Conservation (phyloP, 2,329 filamentous ascomycete genomes). For the Clarireedia hainanense region DNA sequence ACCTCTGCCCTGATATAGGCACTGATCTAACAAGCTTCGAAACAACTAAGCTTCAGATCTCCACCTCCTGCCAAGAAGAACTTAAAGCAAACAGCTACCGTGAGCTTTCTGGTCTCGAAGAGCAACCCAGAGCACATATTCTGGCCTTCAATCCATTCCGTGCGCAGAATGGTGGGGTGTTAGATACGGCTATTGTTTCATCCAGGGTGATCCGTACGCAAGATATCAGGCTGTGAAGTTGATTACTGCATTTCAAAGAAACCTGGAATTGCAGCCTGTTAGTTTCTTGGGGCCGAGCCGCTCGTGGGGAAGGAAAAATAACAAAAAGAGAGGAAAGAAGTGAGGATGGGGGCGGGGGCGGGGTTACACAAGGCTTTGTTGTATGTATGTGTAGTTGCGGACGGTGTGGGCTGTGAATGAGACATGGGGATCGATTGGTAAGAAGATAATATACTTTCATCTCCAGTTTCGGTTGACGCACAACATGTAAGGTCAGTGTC, state of each 20-base stretch:
- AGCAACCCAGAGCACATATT: neutral
- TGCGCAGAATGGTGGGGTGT: neutral
- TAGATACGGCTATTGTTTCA: neutral
- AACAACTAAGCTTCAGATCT: neutral
- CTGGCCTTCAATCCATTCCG: neutral
- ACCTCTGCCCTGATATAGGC: neutral
- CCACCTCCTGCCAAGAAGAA: neutral
- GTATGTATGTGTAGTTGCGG: neutral
- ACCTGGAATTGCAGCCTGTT: neutral
- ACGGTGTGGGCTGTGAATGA: neutral
- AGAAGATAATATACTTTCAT: too few species aligned
- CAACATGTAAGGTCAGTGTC: too few species aligned
- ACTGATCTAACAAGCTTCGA: neutral
- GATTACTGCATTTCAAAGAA: neutral
- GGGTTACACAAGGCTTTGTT: neutral
- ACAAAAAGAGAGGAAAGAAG: neutral
- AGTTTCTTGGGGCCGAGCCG: neutral
- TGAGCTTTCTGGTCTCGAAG: neutral
- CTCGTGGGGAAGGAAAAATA: neutral
- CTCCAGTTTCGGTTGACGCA: too few species aligned
- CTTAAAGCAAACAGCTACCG: neutral
- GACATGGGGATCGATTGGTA: too few species aligned
- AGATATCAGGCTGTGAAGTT: neutral
- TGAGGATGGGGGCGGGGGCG: neutral
- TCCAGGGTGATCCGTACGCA: neutral